These are phyloP conservation scores for Vicia sativa DNA, from an alignment of 306 rosid species.

Conservation along the genomic window DNA sequence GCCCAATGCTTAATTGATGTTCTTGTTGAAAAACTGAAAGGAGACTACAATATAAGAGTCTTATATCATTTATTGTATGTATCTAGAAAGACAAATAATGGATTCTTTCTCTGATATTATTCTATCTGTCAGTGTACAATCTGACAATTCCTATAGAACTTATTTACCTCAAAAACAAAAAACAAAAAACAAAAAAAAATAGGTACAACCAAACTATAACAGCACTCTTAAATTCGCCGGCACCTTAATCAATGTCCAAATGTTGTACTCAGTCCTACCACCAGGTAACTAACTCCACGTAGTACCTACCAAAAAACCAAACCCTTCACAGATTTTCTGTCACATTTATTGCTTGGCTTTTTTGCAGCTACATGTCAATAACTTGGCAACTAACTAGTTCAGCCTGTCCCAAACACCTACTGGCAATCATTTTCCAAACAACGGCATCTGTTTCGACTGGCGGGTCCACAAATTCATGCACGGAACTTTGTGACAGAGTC, in stretches of 20 bases:
- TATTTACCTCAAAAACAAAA: constrained; percentile 25
- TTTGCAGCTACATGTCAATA: constrained; percentile 59
- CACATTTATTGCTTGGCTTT: constrained; percentile 24
- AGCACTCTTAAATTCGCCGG: constrained; percentile 4
- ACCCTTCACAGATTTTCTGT: constrained; percentile 28
- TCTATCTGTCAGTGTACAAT: constrained; percentile 15
- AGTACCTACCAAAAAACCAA: constrained; percentile 11
- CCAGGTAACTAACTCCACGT: not conserved
- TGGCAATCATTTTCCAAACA: constrained; percentile 69
- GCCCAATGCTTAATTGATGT: not conserved
- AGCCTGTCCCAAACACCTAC: constrained; percentile 60
- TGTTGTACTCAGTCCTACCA: not conserved
- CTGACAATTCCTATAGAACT: constrained; percentile 11
- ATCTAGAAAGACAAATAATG: not conserved
- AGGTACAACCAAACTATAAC: constrained; percentile 20
- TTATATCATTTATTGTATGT: not conserved
- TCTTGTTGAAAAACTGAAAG: not conserved
- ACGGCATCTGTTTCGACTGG: constrained; percentile 58
- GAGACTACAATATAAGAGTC: not conserved
- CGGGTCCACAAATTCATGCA: constrained; percentile 44
- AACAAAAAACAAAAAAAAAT: constrained; percentile 28
- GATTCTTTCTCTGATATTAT: constrained; percentile 5
- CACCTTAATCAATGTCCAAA: constrained; percentile 23
- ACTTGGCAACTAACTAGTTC: constrained; percentile 95
- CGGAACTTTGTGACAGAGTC: constrained; percentile 39